Conservation (phyloP, 495 filamentous ascomycete species). For the Pseudoneurospora amorphoporcata region DNA sequence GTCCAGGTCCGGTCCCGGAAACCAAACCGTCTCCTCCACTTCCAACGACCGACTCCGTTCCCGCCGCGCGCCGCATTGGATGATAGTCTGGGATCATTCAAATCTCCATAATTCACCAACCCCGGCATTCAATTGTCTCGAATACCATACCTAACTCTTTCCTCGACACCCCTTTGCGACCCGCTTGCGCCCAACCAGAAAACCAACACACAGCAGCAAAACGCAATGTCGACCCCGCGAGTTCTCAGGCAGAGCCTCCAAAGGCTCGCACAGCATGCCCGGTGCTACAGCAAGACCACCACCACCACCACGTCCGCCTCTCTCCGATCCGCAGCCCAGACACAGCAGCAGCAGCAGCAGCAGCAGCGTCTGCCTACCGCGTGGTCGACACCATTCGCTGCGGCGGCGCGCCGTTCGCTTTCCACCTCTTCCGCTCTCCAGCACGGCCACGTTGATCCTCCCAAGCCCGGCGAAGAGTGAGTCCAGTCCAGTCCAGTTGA, state of each 20-base stretch:
- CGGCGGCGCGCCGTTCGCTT: constrained; percentile 34
- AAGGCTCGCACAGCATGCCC: constrained; percentile 14
- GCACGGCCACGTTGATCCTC: constrained; percentile 74
- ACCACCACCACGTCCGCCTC: constrained; percentile 2
- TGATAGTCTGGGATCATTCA: background rate
- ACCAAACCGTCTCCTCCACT: background rate
- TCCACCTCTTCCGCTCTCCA: constrained; percentile 47
- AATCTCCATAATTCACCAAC: background rate
- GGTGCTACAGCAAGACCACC: constrained; percentile 12
- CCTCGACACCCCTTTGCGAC: background rate
- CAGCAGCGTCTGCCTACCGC: background rate
- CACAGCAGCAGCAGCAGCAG: background rate
- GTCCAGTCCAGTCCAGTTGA: too few relatives aligned
- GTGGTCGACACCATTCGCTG: background rate
- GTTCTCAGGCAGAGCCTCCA: constrained; percentile 9
- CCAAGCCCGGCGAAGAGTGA: constrained; percentile 92
- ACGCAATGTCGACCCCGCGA: constrained; percentile 17
- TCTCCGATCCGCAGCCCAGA: background rate
- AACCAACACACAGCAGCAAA: background rate
- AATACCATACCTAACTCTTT: too few relatives aligned
- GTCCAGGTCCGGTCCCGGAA: background rate
- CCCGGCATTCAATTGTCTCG: too few relatives aligned
- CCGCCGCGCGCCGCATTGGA: background rate
- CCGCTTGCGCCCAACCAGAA: background rate
- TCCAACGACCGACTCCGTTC: background rate